Evolutionary conservation across 257 asterid genomes (phyloP), one percentile per base, ranked within the genome.

Genomic region (Nicotiana undulata): DNA sequence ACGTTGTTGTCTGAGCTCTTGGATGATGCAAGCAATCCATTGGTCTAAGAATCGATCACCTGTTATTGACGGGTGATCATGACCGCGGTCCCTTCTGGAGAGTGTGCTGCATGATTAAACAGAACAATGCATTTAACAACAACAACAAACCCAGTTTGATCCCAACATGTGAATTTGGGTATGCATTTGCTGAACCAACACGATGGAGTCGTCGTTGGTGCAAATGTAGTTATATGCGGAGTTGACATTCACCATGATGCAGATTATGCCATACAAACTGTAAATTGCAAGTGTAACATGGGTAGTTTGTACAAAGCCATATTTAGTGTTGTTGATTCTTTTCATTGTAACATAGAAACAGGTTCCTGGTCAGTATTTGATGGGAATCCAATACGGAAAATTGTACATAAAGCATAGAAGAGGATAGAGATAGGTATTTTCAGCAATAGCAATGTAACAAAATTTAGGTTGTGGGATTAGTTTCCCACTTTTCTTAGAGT

Each of bases 391-490:
- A 46, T 34, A 72, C 40, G 37, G 77, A 22, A 46, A 44, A 32
- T 72, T 72, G 77, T 72, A 72, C 37, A 46, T 22, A 72, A 72
- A 72, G 59, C 77, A 72, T 72, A 72, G 60, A 72, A 72, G 77
- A 72, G 60, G 40, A 22, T 72, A 72, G 77, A 72, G 4, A 13
- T 72, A 72, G 60, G 77, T 72, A 13, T 3, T 12, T 72, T 46
- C 46, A 72, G 77, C 77, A 44, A 72, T 24, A 72, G 37, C 59
- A 46, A 13, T 72, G 77, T 72, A 72, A 46, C 77, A 44, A 72
- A 22, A 72, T 72, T 20, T 72, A 72, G 60, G 37, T 8, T 3
- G 22, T 13, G 17, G 77, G 40, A 24, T 72, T 22, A 46, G 77
- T 72, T 68, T 13, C 77, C 60, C 59, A 22, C 77, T 6, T 44